Percentiles rank a stretch among this genome's conserved stretches.
Conservation (phyloP, 2,329 filamentous ascomycete species). For the Lasiodiplodia hormozganensis region DNA sequence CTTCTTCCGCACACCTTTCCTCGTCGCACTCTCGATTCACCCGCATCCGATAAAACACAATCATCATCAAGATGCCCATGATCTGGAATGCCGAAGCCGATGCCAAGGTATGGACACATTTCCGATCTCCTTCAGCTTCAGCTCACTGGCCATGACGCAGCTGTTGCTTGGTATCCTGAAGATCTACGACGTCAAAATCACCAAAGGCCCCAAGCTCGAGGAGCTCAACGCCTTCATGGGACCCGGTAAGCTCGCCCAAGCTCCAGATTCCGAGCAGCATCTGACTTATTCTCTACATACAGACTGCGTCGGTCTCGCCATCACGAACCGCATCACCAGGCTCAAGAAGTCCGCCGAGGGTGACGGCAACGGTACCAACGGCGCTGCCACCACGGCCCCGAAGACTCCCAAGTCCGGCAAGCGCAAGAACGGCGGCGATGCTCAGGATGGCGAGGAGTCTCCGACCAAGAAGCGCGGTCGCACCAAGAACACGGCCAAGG, state of each 20-base stretch:
- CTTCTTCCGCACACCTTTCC: neutral
- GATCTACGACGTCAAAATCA: neutral
- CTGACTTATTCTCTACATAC: neutral
- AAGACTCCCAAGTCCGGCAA: neutral
- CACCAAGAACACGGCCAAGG: neutral
- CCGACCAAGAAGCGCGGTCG: conserved; percentile 1
- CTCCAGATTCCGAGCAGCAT: neutral
- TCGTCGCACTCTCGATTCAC: neutral
- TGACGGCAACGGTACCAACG: neutral
- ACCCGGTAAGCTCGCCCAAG: neutral
- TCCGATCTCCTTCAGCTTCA: too few species aligned
- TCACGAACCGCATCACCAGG: neutral
- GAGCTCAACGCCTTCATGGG: neutral
- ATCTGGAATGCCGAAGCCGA: neutral
- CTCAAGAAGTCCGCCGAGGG: neutral
- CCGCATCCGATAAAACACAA: neutral
- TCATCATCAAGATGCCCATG: neutral
- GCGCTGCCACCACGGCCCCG: neutral
- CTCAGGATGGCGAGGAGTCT: neutral
- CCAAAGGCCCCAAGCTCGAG: neutral
- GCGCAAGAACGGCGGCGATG: neutral
- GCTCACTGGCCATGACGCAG: neutral
- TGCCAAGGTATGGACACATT: neutral
- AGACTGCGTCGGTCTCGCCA: neutral
- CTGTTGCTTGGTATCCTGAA: neutral